A percentile compares a stretch with the other conserved stretches of the same genome.
phyloP scores from a whole-genome alignment of 345 rosid species.

The Gossypium stocksii region DNA sequence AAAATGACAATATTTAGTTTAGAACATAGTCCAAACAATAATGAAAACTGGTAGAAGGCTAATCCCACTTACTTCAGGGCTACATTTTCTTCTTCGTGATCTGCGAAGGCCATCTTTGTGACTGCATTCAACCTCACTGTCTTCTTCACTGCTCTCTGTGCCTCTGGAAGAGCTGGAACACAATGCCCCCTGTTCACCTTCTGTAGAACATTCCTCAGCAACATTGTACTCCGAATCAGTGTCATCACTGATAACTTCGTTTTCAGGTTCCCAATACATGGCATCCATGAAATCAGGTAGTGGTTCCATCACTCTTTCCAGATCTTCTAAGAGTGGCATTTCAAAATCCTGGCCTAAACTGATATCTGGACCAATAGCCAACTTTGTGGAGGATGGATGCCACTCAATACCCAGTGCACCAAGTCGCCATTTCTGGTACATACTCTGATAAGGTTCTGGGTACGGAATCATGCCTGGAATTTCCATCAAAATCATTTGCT shows the following conservation, averaged over 20 bases:
- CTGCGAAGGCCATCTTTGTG: constrained; percentile 53
- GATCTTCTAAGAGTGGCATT: constrained; percentile 82
- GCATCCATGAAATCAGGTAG: constrained; percentile 83
- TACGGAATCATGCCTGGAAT: constrained; percentile 86
- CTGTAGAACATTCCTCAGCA: constrained; percentile 65
- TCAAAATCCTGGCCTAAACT: constrained; percentile 81
- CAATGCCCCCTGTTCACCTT: constrained; percentile 63
- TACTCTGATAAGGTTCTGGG: constrained; percentile 90
- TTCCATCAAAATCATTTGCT: constrained; percentile 19
- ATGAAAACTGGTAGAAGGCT: constrained; percentile 10
- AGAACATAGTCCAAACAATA: constrained; percentile 20
- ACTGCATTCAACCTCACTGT: constrained; percentile 51
- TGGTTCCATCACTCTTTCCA: constrained; percentile 80
- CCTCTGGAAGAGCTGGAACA: constrained; percentile 56
- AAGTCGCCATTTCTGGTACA: constrained; percentile 88
- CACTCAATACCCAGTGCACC: constrained; percentile 91
- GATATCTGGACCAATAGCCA: constrained; percentile 81
- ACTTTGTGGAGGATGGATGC: constrained; percentile 63
- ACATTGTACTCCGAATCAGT: constrained; percentile 88
- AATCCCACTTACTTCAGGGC: constrained; percentile 50
- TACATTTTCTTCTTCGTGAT: constrained; percentile 55
- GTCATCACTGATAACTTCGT: constrained; percentile 70
- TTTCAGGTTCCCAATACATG: constrained; percentile 91
- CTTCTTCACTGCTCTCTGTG: constrained; percentile 61
- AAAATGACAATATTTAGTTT: constrained; percentile 28